Conservation (phyloP, 2,329 filamentous ascomycete genomes). For the Aspergillus pseudoglaucus region DNA sequence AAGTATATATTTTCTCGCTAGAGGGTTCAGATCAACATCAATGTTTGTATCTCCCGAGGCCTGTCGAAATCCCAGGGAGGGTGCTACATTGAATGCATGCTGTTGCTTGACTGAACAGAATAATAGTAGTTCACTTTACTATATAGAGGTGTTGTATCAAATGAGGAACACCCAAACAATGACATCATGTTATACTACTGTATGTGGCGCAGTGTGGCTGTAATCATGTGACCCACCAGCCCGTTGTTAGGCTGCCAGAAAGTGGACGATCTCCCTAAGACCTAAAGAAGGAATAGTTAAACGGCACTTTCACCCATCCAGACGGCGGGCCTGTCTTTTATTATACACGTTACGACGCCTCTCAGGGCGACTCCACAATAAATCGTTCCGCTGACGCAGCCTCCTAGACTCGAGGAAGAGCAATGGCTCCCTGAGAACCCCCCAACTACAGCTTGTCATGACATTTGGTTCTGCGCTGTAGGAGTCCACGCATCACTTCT, state of each 20-base stretch:
- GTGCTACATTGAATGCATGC: no score
- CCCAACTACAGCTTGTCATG: constrained; percentile 13
- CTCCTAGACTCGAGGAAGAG: constrained; percentile 1
- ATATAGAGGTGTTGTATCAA: no score
- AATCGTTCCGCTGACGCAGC: neutral
- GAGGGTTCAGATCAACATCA: no score
- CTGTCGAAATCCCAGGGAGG: no score
- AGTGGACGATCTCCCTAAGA: neutral
- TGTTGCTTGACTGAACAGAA: no score
- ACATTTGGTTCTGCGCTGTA: constrained; percentile 14
- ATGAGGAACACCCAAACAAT: neutral
- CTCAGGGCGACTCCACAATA: neutral
- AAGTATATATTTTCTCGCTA: no score
- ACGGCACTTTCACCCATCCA: neutral
- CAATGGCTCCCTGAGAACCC: constrained; percentile 12
- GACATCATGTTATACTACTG: neutral
- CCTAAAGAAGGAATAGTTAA: neutral
- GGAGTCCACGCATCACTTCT: constrained; percentile 16
- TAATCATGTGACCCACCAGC: neutral
- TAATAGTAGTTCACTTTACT: no score
- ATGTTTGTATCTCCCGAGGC: no score
- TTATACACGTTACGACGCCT: neutral
- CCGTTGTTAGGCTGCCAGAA: neutral
- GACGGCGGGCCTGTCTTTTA: neutral
- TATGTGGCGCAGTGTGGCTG: neutral